Percentiles rank a stretch among this genome's conserved stretches.
phyloP scores from a whole-genome alignment of 768 basidiomycete species.

The Lactarius tabidus region DNA sequence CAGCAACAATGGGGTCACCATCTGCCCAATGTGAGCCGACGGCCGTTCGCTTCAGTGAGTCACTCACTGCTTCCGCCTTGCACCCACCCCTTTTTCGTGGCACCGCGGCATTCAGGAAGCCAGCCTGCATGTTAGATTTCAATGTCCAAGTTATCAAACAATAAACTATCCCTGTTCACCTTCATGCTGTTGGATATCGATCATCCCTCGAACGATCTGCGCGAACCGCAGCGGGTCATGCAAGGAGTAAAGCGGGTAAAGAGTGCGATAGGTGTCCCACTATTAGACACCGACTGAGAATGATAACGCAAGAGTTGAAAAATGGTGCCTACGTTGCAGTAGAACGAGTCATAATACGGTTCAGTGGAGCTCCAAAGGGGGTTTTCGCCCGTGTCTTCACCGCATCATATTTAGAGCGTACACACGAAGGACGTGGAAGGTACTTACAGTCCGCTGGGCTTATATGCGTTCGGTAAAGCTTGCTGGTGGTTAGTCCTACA shows the following conservation, averaged over 20 bases:
- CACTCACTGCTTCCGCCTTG: conserved; percentile 57
- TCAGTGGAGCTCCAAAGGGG: conserved; percentile 59
- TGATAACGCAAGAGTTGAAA: background rate
- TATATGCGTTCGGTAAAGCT: conserved; percentile 60
- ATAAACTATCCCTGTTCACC: conserved; percentile 36
- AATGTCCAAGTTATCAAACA: background rate
- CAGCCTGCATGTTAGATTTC: conserved; percentile 40
- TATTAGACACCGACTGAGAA: conserved; percentile 39
- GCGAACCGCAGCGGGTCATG: conserved; percentile 60
- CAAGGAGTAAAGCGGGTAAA: conserved; percentile 59
- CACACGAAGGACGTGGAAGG: background rate
- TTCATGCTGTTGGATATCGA: conserved; percentile 64
- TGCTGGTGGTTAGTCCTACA: background rate
- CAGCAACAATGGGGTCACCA: conserved; percentile 58
- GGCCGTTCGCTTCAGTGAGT: background rate
- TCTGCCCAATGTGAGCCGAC: conserved; percentile 36
- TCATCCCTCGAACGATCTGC: conserved; percentile 58
- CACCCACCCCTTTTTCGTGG: conserved; percentile 48
- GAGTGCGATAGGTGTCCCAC: conserved; percentile 65
- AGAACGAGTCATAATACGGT: conserved; percentile 64
- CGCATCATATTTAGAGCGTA: background rate
- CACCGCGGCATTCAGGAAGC: conserved; percentile 62
- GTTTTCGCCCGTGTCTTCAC: conserved; percentile 58
- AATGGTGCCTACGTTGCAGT: conserved; percentile 52
- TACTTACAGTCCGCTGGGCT: conserved; percentile 59